Percentiles rank a stretch among this genome's conserved stretches.
Conservation (phyloP, 1,139 yeast genomes). For the Nakaseomyces sp. region DNA sequence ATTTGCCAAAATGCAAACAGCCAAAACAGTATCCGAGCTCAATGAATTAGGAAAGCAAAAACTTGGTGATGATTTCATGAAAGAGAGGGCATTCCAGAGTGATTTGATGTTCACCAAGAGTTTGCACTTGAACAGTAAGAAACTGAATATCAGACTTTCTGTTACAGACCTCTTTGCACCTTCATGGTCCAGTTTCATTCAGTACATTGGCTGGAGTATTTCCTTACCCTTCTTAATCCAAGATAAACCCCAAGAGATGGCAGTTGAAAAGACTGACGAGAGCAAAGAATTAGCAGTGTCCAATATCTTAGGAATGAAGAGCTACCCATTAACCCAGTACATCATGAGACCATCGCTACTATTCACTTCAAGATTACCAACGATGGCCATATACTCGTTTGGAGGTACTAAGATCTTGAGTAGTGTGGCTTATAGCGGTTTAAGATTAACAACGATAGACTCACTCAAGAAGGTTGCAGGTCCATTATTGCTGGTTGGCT, state of each 20-base stretch:
- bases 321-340: slow-evolving; percentile 24
- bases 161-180: slow-evolving; percentile 73
- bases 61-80: slow-evolving; percentile 51
- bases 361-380: slow-evolving; percentile 30
- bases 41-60: slow-evolving; percentile 52
- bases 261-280: not conserved
- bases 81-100: slow-evolving; percentile 61
- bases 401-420: slow-evolving; percentile 32
- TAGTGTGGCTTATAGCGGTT: slow-evolving; percentile 29
- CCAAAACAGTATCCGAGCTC: slow-evolving; percentile 52
- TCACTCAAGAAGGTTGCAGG: slow-evolving; percentile 30
- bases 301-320: slow-evolving; percentile 17
- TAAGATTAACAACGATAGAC: slow-evolving; percentile 30
- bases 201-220: slow-evolving; percentile 26
- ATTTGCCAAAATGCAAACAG: slow-evolving; percentile 54
- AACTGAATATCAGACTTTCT: slow-evolving; percentile 51
- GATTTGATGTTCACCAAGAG: slow-evolving; percentile 77
- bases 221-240: slow-evolving; percentile 12
- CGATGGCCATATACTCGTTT: slow-evolving; percentile 29
- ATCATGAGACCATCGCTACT: slow-evolving; percentile 29
- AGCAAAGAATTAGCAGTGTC: slow-evolving; percentile 8
- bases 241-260: not conserved
- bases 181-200: slow-evolving; percentile 46
- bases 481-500: slow-evolving; percentile 40
- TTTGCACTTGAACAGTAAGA: slow-evolving; percentile 53